These are phyloP conservation scores for Purshia tridentata DNA, from an alignment of 306 rosid genomes.

Conservation along the genomic window DNA sequence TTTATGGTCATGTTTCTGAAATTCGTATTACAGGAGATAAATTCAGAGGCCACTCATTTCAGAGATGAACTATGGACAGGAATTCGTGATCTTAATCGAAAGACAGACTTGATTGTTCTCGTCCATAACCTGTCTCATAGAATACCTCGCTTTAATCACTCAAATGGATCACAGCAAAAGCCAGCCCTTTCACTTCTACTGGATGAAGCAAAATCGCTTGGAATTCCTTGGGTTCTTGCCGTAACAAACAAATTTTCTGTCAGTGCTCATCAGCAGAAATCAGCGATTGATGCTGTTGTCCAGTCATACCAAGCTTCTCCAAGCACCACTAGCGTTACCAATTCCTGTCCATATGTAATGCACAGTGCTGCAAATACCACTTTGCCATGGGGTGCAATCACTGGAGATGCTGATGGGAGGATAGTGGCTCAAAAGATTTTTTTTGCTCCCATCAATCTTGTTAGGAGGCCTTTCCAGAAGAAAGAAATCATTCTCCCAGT, in stretches of 20 bases:
- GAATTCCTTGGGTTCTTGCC: slow-evolving; percentile 98
- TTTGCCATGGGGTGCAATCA: slow-evolving; percentile 53
- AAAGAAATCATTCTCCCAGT: slow-evolving; percentile 78
- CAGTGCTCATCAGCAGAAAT: slow-evolving; percentile 87
- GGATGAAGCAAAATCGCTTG: slow-evolving; percentile 95
- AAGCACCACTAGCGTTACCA: slow-evolving; percentile 61
- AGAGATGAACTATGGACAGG: slow-evolving; percentile 87
- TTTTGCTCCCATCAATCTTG: slow-evolving; percentile 68
- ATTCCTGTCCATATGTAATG: slow-evolving; percentile 84
- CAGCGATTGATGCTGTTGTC: slow-evolving; percentile 72
- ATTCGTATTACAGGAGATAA: slow-evolving; percentile 61
- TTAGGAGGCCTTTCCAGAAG: slow-evolving; percentile 70
- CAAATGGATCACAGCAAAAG: slow-evolving; percentile 55
- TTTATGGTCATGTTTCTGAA: slow-evolving; percentile 6
- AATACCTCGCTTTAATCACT: slow-evolving; percentile 66
- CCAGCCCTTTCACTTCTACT: slow-evolving; percentile 79
- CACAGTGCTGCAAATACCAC: slow-evolving; percentile 67
- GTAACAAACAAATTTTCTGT: slow-evolving; percentile 93
- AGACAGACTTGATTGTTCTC: slow-evolving; percentile 85
- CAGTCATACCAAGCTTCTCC: slow-evolving; percentile 75
- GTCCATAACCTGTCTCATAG: slow-evolving; percentile 91
- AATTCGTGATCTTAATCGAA: slow-evolving; percentile 73
- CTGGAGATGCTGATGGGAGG: slow-evolving; percentile 46
- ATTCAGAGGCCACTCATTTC: slow-evolving; percentile 59
- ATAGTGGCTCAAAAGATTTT: slow-evolving; percentile 58